A percentile compares a stretch with the other conserved stretches of the same genome.
Evolutionary conservation across 129 eudicot genomes (phyloP).

Genomic region (Helianthus annuus): HanXRQr2.0-SUNRISE NC_035443.2:105818541-105819040

Average conservation of each 20-base stretch:
- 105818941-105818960: slow-evolving; percentile 78
- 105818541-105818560: slow-evolving; percentile 62
- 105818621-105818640: background rate
- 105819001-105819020: slow-evolving; percentile 82
- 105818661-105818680: background rate
- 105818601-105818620: background rate
- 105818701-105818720: slow-evolving; percentile 71
- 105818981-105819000: slow-evolving; percentile 63
- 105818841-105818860: slow-evolving; percentile 93
- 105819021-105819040: slow-evolving; percentile 84
- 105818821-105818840: slow-evolving; percentile 82
- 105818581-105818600: background rate
- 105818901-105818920: slow-evolving; percentile 86
- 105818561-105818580: background rate
- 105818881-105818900: slow-evolving; percentile 75
- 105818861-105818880: slow-evolving; percentile 84
- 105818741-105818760: slow-evolving; percentile 99
- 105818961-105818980: slow-evolving; percentile 85
- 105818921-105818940: slow-evolving; percentile 78
- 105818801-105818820: slow-evolving; percentile 77
- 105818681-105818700: slow-evolving; percentile 64
- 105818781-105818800: slow-evolving; percentile 82
- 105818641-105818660: background rate
- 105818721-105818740: slow-evolving; percentile 70
- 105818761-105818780: slow-evolving; percentile 87